Base-by-base conservation (phyloP, 768 basidiomycete genomes). In the Tephrocybe rancida region DNA sequence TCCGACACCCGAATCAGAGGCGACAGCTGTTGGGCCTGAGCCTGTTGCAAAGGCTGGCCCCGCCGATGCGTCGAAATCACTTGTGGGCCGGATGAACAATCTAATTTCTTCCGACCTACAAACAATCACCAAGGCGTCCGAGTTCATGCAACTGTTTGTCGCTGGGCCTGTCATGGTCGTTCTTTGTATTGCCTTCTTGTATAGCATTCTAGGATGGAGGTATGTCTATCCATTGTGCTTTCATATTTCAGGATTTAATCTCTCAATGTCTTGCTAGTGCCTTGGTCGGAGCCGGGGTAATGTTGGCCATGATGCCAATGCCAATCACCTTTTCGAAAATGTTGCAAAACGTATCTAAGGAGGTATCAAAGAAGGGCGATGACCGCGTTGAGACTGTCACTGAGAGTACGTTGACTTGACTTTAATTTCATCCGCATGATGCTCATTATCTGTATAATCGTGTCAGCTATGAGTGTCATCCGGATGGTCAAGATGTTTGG, bases 71-170 rank as follows among this genome's bases (percentile, higher is more conserved):
- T 25, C 34, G 7, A 56, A 47, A 22, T 57, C 65, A 21, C 67
- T 89, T n/a, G 79, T 84, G 26, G 90, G 90, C 9, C 86, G 82
- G 61, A 85, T 92, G 66, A 91, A 88, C 67, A 91, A 90, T 51
- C 69, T 90, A 6, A 80, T 89, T 24, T 83, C 87, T 6, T 82
- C 84, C 1, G 89, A 92, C 65, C 44, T 76, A 52, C 57, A 56
- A 37, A 66, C 68, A 34, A 73, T 79, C 32, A 59, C 60, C 10
- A 64, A 61, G 19, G 70, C 66, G 2, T 51, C 68, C 5, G 68
- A 76, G 44, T 72, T 77, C 42, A 50, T 75, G 19, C 58, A 71
- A 60, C 48, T 61, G 48, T 51, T 73, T 4, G 26, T 78, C 2
- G 67, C 67, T 51, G 66, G 73, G 5, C 79, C 78, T 2, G 50